Evolutionary conservation across 2,329 filamentous ascomycete genomes (phyloP), one percentile per base, ranked within the genome.

Genomic region (Daldinia sp.): DNA sequence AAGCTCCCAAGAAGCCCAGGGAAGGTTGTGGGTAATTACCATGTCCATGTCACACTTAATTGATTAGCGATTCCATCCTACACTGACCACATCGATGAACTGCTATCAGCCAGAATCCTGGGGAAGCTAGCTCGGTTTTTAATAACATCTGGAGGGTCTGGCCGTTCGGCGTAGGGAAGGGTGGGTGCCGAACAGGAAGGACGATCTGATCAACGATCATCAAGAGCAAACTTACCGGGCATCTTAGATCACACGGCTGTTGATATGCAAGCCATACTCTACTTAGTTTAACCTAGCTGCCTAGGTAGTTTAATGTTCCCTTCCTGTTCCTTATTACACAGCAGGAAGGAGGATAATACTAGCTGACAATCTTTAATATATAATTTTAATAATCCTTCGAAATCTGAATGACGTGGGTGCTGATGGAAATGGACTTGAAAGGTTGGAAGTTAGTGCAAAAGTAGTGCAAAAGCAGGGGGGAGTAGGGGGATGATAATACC

Each of bases 171-270:
- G 25, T 45, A 58, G 19, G 19, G 51, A 48, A 43, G 50, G 49
- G 61, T 49, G 50, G 62, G 49, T 49, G 39, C 60, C 56, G 63
- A 43, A 34, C 13, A 25, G 21, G 57, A 32, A 50, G n/a, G 58
- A 67, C 51, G 64, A 62, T 62, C 54, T 51, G 57, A 67, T 64
- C 58, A 64, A 45, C 56, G 61, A 67, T 67, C 58, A 67, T 23
- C 54, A 54, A 48, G 30, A 34, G 49, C 19, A 37, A 32, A 50
- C 29, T 61, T 57, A 29, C 32, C 53, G 39, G 55, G 2, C 51
- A 61, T 64, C 61, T 49, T 15, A 64, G 60, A 67, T 64, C 61
- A 47, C 49, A 39, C 30, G 27, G 45, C 49, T 30, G 35, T 53
- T 39, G 21, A 51, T 51, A 50, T 61, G 58, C 62, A 55, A 23